A percentile compares a stretch with the other conserved stretches of the same genome.
These are phyloP conservation scores for Ustilago curta DNA, from an alignment of 1,284 basidiomycete genomes.

Conservation along the genomic window DNA sequence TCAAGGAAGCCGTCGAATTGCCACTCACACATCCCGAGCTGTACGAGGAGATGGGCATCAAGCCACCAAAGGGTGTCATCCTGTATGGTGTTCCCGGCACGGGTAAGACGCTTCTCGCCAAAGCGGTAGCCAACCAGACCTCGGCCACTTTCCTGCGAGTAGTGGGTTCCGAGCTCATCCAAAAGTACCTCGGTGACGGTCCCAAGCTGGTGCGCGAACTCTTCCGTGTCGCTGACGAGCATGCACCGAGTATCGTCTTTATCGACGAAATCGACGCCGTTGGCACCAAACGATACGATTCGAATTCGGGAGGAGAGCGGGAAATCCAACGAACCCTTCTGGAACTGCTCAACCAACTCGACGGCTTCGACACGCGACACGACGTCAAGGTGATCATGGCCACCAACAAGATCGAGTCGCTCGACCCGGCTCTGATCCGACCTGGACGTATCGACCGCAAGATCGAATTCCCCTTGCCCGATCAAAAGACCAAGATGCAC, in stretches of 20 bases:
- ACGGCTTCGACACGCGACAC: constrained; percentile 98
- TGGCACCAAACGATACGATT: constrained; percentile 72
- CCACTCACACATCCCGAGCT: constrained; percentile 97
- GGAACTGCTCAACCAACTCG: constrained; percentile 78
- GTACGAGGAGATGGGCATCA: constrained; percentile 99
- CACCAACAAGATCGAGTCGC: constrained; percentile 90
- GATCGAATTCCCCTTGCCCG: constrained; percentile 74
- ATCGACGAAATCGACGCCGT: constrained; percentile 72
- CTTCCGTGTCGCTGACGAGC: constrained; percentile 71
- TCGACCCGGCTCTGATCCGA: constrained; percentile 96
- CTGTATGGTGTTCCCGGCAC: constrained; percentile 98
- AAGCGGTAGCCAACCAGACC: constrained; percentile 98
- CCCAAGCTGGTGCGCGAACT: constrained; percentile 72
- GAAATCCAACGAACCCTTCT: constrained; percentile 71
- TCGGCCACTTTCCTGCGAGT: constrained; percentile 98
- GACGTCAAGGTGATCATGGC: constrained; percentile 93
- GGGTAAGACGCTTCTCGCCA: constrained; percentile 96
- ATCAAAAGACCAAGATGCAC: constrained; percentile 73
- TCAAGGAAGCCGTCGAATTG: constrained; percentile 99
- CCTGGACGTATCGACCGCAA: constrained; percentile 99
- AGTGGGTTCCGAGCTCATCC: constrained; percentile 97
- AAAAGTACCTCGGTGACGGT: constrained; percentile 97
- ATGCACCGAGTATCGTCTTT: constrained; percentile 72
- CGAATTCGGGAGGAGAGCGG: constrained; percentile 71
- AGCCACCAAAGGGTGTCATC: constrained; percentile 98